Conservation (phyloP, 1,139 yeast genomes). For the Spencermartinsiella ligniputridi region DNA sequence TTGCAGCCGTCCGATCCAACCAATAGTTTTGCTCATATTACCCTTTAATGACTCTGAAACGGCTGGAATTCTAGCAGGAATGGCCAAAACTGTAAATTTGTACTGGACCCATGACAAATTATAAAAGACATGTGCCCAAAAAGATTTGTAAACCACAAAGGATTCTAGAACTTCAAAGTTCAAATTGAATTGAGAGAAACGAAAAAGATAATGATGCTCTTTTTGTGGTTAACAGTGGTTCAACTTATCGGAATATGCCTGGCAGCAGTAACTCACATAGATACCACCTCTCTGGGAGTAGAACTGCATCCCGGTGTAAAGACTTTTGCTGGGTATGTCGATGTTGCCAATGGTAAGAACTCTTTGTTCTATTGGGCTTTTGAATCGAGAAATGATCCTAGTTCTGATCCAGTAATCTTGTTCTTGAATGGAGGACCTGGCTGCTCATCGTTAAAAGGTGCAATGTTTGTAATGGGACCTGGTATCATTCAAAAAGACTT, state of each 20-base stretch:
- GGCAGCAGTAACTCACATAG: conserved; percentile 3
- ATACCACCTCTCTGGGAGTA: conserved; percentile 28
- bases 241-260: background rate
- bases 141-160: too few relatives aligned
- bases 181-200: too few relatives aligned
- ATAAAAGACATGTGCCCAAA: too few relatives aligned
- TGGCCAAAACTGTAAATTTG: too few relatives aligned
- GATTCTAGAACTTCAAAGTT: too few relatives aligned
- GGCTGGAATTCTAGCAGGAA: too few relatives aligned
- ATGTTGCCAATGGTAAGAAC: conserved; percentile 74
- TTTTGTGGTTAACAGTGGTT: too few relatives aligned
- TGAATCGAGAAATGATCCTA: conserved; percentile 64
- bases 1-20: too few relatives aligned
- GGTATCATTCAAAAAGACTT: conserved; percentile 40
- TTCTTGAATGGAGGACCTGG: conserved; percentile 80
- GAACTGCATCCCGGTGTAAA: conserved; percentile 26
- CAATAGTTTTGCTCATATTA: too few relatives aligned
- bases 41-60: too few relatives aligned
- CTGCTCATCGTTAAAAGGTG: conserved; percentile 62
- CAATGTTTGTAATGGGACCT: conserved; percentile 64
- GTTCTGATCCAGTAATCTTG: conserved; percentile 54
- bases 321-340: conserved; percentile 65
- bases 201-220: too few relatives aligned
- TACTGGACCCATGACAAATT: too few relatives aligned
- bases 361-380: conserved; percentile 75